These are phyloP conservation scores for Carpinus fangiana DNA, from an alignment of 306 rosid genomes.

Conservation along the genomic window DNA sequence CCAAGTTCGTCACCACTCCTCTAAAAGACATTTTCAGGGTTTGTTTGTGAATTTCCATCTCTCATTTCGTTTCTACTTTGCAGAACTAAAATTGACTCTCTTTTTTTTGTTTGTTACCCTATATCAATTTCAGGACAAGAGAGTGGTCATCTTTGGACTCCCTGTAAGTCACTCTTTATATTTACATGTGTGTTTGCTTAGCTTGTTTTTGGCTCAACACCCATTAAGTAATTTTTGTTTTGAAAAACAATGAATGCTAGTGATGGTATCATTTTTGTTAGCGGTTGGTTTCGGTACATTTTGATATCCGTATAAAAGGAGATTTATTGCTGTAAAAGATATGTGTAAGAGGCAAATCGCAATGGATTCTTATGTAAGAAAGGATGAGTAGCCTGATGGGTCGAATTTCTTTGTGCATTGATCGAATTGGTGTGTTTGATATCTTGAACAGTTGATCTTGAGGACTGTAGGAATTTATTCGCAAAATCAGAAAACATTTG, in stretches of 20 bases:
- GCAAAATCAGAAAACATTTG: background rate
- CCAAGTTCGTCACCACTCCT: conserved; percentile 84
- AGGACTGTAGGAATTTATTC: background rate
- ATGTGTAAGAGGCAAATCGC: background rate
- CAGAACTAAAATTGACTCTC: background rate
- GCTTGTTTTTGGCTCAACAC: background rate
- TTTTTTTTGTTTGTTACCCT: background rate
- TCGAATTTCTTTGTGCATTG: background rate
- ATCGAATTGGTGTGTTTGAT: background rate
- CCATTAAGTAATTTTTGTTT: background rate
- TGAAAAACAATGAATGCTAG: background rate
- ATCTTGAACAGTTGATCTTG: background rate
- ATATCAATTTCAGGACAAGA: conserved; percentile 64
- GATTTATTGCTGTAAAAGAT: background rate
- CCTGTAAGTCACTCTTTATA: conserved; percentile 59
- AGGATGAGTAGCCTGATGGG: background rate
- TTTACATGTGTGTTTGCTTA: background rate
- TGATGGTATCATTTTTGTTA: background rate
- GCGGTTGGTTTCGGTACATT: background rate
- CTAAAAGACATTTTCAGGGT: conserved; percentile 82
- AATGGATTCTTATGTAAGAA: background rate
- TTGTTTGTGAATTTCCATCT: background rate
- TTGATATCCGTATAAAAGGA: background rate
- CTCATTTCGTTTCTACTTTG: background rate
- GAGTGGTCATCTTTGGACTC: conserved; percentile 89